Conservation (phyloP, 164 flowering plant species). For the Hamamelis virginiana region DNA sequence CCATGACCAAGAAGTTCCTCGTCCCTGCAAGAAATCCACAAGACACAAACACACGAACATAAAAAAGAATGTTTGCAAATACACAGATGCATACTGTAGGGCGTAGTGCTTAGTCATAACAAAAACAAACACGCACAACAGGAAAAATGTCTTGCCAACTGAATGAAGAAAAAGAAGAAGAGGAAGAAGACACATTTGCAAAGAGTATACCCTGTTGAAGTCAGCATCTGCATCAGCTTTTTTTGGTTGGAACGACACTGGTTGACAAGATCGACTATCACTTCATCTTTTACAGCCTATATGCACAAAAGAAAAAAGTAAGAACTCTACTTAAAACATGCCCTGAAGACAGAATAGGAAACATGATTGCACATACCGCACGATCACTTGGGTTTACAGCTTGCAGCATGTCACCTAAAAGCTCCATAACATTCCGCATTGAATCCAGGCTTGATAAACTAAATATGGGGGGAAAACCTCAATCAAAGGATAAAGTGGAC, state of each 20-base stretch:
- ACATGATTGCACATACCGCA: constrained; percentile 36
- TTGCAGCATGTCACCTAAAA: constrained; percentile 83
- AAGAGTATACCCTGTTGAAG: constrained; percentile 64
- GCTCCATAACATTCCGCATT: constrained; percentile 68
- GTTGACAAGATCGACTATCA: constrained; percentile 79
- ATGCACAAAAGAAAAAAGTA: constrained; percentile 11
- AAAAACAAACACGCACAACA: neutral
- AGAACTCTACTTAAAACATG: neutral
- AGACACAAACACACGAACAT: neutral
- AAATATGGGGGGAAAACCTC: constrained; percentile 5
- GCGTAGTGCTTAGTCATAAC: neutral
- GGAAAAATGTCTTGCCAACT: neutral
- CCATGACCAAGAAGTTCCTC: constrained; percentile 85
- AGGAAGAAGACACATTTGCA: neutral
- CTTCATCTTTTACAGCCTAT: constrained; percentile 87
- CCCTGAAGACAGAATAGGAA: neutral
- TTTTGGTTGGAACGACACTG: constrained; percentile 82
- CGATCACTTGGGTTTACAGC: constrained; percentile 76
- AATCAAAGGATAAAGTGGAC: neutral
- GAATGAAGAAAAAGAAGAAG: too few species aligned
- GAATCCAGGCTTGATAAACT: constrained; percentile 70
- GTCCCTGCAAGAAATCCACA: constrained; percentile 47
- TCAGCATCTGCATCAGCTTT: constrained; percentile 78
- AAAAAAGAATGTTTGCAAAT: too few species aligned
- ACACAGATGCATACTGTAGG: neutral